A percentile compares a stretch with the other conserved stretches of the same genome.
Conservation (phyloP, 2,329 filamentous ascomycete species). For the Ascochyta clinopodiicola region DNA sequence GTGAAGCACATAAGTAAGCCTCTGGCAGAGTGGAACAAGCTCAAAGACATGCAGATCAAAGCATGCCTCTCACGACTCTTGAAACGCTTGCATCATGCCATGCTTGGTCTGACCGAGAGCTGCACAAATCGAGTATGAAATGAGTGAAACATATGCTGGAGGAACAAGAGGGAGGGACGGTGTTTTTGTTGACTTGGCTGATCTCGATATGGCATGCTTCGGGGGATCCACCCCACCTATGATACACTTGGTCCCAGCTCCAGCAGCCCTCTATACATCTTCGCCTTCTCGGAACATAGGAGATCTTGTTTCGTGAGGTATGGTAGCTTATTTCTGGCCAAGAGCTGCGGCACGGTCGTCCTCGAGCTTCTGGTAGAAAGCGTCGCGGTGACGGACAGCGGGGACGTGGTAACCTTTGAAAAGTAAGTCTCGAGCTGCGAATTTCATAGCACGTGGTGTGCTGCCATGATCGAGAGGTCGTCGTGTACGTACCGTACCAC, state of each 20-base stretch:
- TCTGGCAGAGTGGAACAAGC: no score
- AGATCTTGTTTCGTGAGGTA: constrained; percentile 27
- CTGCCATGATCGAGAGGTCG: not conserved
- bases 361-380: constrained; percentile 69
- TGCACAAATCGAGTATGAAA: no score
- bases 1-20: no score
- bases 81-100: no score
- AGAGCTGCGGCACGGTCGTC: constrained; percentile 62
- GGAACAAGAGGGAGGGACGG: not conserved
- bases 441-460: not conserved
- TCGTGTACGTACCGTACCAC: constrained; percentile 66
- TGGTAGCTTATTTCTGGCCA: constrained; percentile 44
- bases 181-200: constrained; percentile 22
- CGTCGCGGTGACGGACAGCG: constrained; percentile 67
- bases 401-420: constrained; percentile 68
- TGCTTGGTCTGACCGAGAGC: no score
- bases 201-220: constrained; percentile 31
- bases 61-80: no score
- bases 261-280: constrained; percentile 33
- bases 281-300: constrained; percentile 35
- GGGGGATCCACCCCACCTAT: constrained; percentile 36
- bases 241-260: constrained; percentile 40
- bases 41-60: no score
- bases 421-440: constrained; percentile 8
- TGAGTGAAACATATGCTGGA: not conserved